Evolutionary conservation across 768 basidiomycete genomes (phyloP).

Genomic region (Kwoniella dejecticola): DNA sequence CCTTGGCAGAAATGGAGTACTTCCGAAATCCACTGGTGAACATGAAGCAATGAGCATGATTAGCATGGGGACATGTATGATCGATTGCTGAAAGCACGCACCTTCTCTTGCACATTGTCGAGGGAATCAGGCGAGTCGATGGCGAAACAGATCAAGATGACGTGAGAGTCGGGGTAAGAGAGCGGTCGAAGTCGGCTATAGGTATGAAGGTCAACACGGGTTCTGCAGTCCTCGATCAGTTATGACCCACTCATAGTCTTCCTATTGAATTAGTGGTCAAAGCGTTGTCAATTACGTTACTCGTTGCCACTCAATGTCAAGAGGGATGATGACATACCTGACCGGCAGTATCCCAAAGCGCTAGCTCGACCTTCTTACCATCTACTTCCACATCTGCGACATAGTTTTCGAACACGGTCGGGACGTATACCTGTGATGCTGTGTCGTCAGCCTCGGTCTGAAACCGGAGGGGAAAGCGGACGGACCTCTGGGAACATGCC

Average conservation of each 20-base stretch:
- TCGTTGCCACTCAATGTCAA: conserved; percentile 16
- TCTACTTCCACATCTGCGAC: conserved; percentile 99
- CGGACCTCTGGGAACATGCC: conserved; percentile 55
- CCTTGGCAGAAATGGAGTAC: conserved; percentile 96
- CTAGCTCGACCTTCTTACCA: conserved; percentile 96
- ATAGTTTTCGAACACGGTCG: conserved; percentile 99
- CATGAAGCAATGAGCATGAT: too few relatives aligned
- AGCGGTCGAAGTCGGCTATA: conserved; percentile 81
- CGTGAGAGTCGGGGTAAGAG: conserved; percentile 98
- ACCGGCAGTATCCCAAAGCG: conserved; percentile 99
- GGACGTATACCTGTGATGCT: conserved; percentile 84
- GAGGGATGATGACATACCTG: conserved; percentile 61
- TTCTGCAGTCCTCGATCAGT: not conserved
- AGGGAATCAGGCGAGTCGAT: conserved; percentile 97
- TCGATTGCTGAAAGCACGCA: conserved; percentile 55
- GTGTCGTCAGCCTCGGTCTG: not conserved
- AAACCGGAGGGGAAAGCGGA: not conserved
- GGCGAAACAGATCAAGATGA: conserved; percentile 98
- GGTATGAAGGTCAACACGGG: not conserved
- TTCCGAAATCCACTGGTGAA: conserved; percentile 99
- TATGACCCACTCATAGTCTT: conserved; percentile 76
- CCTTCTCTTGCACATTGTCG: conserved; percentile 99
- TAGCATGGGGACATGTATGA: not conserved
- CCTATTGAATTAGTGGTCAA: conserved; percentile 50
- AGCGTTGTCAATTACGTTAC: conserved; percentile 11